Evolutionary conservation across 2,329 filamentous ascomycete genomes (phyloP).

Genomic region (Fusarium cyanostomum): DNA sequence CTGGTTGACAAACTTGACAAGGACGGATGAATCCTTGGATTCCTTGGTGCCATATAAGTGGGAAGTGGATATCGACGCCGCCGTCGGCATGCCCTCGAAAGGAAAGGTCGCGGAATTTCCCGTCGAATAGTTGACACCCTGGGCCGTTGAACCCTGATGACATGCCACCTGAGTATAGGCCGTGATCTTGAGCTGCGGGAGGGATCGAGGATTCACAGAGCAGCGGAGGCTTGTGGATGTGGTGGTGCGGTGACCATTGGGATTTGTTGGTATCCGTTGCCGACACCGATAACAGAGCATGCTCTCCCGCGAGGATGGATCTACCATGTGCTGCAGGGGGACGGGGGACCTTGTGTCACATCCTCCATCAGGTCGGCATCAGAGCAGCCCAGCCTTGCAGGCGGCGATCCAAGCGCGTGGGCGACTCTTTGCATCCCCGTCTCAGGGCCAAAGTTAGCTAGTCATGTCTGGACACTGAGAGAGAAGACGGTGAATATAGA

Average conservation of each 20-base stretch:
- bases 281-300: constrained; percentile 6
- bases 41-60: constrained; percentile 12
- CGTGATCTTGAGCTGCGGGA: constrained; percentile 30
- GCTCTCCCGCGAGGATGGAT: constrained; percentile 39
- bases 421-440: constrained; percentile 3
- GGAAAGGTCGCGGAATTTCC: constrained; percentile 25
- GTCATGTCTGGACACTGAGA: too few relatives aligned
- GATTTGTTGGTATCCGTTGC: constrained; percentile 9
- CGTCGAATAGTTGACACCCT: constrained; percentile 5
- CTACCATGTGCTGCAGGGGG: constrained; percentile 40
- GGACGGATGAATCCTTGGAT: constrained; percentile 33
- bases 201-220: constrained; percentile 29
- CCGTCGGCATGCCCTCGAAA: constrained; percentile 25
- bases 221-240: constrained; percentile 18
- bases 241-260: constrained; percentile 16
- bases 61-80: constrained; percentile 11
- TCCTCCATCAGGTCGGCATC: constrained; percentile 28
- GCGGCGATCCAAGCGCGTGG: constrained; percentile 25
- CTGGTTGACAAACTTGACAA: constrained; percentile 1
- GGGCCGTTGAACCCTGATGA: not conserved
- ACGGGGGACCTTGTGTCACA: constrained; percentile 38
- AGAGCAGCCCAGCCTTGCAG: constrained; percentile 40
- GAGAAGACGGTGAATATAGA: constrained; percentile 27
- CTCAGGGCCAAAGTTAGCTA: too few relatives aligned
- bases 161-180: constrained; percentile 22